Evolutionary conservation across 2,329 filamentous ascomycete genomes (phyloP), one percentile per base, ranked within the genome.

Genomic region (Chrysosporium queenslandicum): DNA sequence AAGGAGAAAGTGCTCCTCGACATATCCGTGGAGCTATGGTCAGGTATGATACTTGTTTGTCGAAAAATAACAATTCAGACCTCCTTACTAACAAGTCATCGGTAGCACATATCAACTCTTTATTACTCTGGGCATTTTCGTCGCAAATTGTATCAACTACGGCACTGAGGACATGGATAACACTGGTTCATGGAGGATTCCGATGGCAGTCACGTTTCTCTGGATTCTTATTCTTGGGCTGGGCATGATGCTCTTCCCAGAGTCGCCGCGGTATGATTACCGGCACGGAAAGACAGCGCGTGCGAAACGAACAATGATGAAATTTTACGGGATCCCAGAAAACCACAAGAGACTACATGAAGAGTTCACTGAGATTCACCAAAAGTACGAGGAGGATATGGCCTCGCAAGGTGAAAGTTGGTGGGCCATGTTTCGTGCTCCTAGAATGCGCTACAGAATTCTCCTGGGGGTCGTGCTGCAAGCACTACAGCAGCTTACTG

Each of bases 201-300:
- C 71, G 36, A 79, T 80, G 71, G 78, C 77, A 5, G 70, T 81
- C 45, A 77, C 77, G 18, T 80, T 79, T 58, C 71, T 79, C 59
- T 80, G 76, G 72, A 73, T 77, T 3, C 63, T 73, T 23, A 72
- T 80, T 49, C 76, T 82, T 62, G 73, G 73, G 45, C 53, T 73
- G 32, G 77, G 77, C 20, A 78, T 80, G 46, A 61, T 76, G 21
- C 76, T 79, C 63, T 70, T 81, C 23, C 75, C 74, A 14, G 79
- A 81, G 59, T 76, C 73, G 11, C 79, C 79, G n/a, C 74, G 78
- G 40, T 81, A 70, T 68, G 76, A 77, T 54, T 81, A 79, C 64
- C 72, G 78, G 41, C 61, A 73, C 27, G 77, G 77, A 53, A 74
- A 74, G 25, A 60, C 74, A 32, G 76, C 79, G 12, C 66, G 68